Conservation (phyloP, 2,329 filamentous ascomycete species). For the Aspergillus sp. region DNA sequence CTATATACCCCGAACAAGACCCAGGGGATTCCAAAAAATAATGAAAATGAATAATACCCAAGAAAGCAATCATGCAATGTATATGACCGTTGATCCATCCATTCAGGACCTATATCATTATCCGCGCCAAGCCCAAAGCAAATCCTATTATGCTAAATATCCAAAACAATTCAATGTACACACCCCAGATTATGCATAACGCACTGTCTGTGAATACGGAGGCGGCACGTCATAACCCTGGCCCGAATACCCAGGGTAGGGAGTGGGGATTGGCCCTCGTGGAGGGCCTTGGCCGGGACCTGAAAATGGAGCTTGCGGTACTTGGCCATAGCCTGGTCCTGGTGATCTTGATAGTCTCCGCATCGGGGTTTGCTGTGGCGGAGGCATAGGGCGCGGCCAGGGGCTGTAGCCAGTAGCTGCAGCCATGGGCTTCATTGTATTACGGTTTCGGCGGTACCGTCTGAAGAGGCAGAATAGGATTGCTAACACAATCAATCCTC, state of each 20-base stretch:
- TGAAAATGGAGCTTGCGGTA: background rate
- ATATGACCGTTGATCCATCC: background rate
- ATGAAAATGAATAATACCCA: background rate
- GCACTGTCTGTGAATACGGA: constrained; percentile 14
- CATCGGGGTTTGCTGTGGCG: constrained; percentile 23
- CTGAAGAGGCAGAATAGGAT: constrained; percentile 67
- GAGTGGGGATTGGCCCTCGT: background rate
- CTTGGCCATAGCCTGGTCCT: background rate
- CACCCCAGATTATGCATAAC: constrained; percentile 25
- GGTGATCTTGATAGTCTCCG: constrained; percentile 7
- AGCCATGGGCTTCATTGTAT: constrained; percentile 20
- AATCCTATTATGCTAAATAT: background rate
- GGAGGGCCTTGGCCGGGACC: background rate
- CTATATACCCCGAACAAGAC: background rate
- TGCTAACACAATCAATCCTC: constrained; percentile 68
- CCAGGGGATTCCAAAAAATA: background rate
- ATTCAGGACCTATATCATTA: background rate
- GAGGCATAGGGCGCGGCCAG: constrained; percentile 15
- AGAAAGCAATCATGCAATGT: background rate
- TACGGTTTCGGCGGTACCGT: constrained; percentile 51
- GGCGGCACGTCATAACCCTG: constrained; percentile 8
- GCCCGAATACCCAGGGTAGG: constrained; percentile 17
- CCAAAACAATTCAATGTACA: constrained; percentile 8
- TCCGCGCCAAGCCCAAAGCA: background rate
- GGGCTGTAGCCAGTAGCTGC: constrained; percentile 11